Evolutionary conservation across 2,329 filamentous ascomycete species (phyloP), one percentile per base, ranked within the genome.

Genomic region (Podosphaera xanthii): DNA sequence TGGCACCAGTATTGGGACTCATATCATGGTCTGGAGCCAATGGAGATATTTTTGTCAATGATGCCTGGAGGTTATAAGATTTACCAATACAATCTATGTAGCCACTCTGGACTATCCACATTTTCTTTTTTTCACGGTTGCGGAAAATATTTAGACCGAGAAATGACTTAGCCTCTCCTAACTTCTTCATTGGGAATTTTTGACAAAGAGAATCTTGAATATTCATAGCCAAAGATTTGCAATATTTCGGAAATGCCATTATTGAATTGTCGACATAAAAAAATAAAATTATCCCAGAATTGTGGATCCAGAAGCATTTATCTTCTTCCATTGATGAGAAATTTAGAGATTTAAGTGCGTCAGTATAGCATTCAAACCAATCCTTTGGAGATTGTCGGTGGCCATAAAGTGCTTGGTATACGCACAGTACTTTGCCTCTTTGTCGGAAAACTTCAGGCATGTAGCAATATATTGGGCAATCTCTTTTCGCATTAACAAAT

Each of bases 301-400:
- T 30, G 12, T 40, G 34, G 6, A 56, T 40, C 53, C 53, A 56
- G 2, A 40, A 56, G 9, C 35, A 40, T 56, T 40, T 40, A n/a
- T 40, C 38, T 36, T 56, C 14, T 4, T 40, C 33, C 33, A 56
- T 40, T 31, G 53, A 56, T 22, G 22, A 22, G 22, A 33, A 22
- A 56, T 56, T 40, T 40, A 22, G 22, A 22, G 22, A 22, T 22
- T 22, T 22, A 22, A 22, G 22, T 22, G 22, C 22, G 22, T 22
- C 30, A 56, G 36, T 56, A 9, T 56, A 56, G 12, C 35, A 56
- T n/a, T 56, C 35, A 40, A 56, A 56, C 53, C 53, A 56, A 56
- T 56, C 53, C 42, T 56, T 56, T n/a, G 10, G 33, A 38, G 53
- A 56, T 40, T 56, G 53, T 38, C 33, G 9, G 35, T 56, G 33